phyloP scores from a whole-genome alignment of 768 basidiomycete species.

The Serendipita sp. region DNA sequence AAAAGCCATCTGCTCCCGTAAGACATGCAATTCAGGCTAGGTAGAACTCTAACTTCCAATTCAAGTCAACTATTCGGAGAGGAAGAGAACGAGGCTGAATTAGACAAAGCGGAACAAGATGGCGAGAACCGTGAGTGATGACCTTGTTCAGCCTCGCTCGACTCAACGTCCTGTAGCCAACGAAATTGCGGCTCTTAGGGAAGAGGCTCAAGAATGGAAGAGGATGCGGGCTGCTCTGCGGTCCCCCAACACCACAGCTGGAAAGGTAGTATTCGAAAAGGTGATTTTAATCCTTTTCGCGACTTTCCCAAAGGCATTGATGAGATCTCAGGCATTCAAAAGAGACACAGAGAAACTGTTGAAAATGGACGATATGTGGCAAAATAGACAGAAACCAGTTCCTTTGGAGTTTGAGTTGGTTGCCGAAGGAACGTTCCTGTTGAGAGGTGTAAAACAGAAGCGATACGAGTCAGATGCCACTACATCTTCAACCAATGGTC shows the following conservation, averaged over 20 bases:
- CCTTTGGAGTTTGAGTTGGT: conserved; percentile 75
- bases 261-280: conserved; percentile 70
- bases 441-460: conserved; percentile 18
- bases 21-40: conserved; percentile 17
- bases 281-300: conserved; percentile 23
- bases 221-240: conserved; percentile 60
- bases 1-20: conserved; percentile 92
- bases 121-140: conserved; percentile 74
- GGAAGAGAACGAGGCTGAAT: conserved; percentile 67
- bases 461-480: conserved; percentile 10
- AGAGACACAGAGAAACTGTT: conserved; percentile 77
- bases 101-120: conserved; percentile 81
- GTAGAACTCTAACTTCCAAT: neutral
- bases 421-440: conserved; percentile 40
- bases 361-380: conserved; percentile 96
- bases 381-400: conserved; percentile 66
- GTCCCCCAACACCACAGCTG: conserved; percentile 32
- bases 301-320: neutral
- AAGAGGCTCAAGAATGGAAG: conserved; percentile 78
- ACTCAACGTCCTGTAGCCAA: conserved; percentile 35
- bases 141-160: neutral
- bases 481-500: conserved; percentile 9
- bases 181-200: conserved; percentile 79
- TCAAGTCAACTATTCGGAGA: conserved; percentile 85
- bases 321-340: conserved; percentile 55